Conservation (phyloP, 192 early-diverging fungal genomes). For the Kickxella alabastrina region DNA sequence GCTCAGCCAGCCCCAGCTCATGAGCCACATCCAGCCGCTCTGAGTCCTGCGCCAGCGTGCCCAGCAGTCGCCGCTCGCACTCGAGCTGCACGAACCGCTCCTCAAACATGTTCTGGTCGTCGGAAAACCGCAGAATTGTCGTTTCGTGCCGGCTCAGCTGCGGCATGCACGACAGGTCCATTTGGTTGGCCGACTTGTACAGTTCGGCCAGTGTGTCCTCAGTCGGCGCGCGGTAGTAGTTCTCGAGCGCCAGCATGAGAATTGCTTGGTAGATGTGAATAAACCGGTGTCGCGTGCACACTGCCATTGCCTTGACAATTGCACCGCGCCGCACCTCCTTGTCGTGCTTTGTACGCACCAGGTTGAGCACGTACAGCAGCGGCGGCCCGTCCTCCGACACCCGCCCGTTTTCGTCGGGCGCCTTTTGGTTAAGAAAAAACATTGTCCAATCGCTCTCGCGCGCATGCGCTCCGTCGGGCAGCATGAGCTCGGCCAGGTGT, state of each 20-base stretch:
- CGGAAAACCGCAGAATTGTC: slow-evolving; percentile 78
- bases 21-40: slow-evolving; percentile 1
- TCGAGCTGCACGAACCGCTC: slow-evolving; percentile 64
- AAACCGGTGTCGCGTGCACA: slow-evolving; percentile 84
- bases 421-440: slow-evolving; percentile 81
- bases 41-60: slow-evolving; percentile 18
- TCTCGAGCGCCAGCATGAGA: slow-evolving; percentile 84
- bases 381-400: slow-evolving; percentile 55
- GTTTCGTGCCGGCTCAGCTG: slow-evolving; percentile 71
- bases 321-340: slow-evolving; percentile 81
- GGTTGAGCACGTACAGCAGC: slow-evolving; percentile 84
- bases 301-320: slow-evolving; percentile 89
- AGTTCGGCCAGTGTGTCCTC: slow-evolving; percentile 72
- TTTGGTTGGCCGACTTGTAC: slow-evolving; percentile 77
- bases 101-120: slow-evolving; percentile 81
- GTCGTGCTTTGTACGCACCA: slow-evolving; percentile 89
- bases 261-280: slow-evolving; percentile 93
- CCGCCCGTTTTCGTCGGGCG: slow-evolving; percentile 34
- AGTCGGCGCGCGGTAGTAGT: slow-evolving; percentile 77
- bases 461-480: slow-evolving; percentile 93
- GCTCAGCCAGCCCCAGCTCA: slow-evolving; percentile 10
- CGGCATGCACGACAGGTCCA: slow-evolving; percentile 80
- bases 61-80: slow-evolving; percentile 23
- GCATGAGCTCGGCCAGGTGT: slow-evolving; percentile 87
- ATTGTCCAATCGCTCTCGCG: slow-evolving; percentile 91